A percentile compares a stretch with the other conserved stretches of the same genome.
These are phyloP conservation scores for Williopsis jadinii DNA, from an alignment of 1,139 yeast genomes.

Conservation along the genomic window DNA sequence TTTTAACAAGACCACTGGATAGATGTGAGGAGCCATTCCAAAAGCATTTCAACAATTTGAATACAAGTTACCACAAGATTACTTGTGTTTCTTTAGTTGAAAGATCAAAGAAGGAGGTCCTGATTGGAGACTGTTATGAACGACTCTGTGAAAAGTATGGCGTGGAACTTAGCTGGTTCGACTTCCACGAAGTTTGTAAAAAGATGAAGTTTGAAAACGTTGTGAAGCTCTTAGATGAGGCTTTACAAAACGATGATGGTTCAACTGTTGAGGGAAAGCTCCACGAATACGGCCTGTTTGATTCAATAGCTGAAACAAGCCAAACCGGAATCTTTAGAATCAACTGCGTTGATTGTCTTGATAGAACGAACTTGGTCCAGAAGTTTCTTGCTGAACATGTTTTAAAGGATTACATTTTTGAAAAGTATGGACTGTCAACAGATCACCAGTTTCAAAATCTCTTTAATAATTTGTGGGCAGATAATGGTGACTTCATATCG, in stretches of 20 bases:
- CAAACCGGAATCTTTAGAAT: constrained; percentile 33
- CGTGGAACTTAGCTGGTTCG: constrained; percentile 34
- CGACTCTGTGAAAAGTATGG: constrained; percentile 17
- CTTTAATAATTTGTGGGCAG: constrained; percentile 35
- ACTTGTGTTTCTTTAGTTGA: constrained; percentile 32
- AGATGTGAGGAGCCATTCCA: constrained; percentile 24
- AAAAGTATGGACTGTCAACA: constrained; percentile 13
- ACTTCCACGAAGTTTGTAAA: constrained; percentile 33
- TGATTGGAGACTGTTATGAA: constrained; percentile 29
- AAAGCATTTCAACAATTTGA: constrained; percentile 26
- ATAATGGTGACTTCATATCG: constrained; percentile 38
- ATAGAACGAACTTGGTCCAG: constrained; percentile 35
- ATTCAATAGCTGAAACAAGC: constrained; percentile 12
- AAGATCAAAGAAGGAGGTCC: constrained; percentile 27
- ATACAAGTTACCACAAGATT: constrained; percentile 22
- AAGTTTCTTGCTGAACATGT: constrained; percentile 27
- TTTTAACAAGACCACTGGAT: constrained; percentile 23
- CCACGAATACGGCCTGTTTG: constrained; percentile 27
- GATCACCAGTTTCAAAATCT: constrained; percentile 14
- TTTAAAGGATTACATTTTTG: constrained; percentile 22
- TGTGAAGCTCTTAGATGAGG: constrained; percentile 23
- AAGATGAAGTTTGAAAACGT: constrained; percentile 34
- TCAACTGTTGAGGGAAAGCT: constrained; percentile 14
- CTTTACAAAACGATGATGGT: constrained; percentile 12
- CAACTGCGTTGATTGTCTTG: constrained; percentile 38